Evolutionary conservation across 306 rosid genomes (phyloP).

Genomic region (Casuarina equisetifolia): DNA sequence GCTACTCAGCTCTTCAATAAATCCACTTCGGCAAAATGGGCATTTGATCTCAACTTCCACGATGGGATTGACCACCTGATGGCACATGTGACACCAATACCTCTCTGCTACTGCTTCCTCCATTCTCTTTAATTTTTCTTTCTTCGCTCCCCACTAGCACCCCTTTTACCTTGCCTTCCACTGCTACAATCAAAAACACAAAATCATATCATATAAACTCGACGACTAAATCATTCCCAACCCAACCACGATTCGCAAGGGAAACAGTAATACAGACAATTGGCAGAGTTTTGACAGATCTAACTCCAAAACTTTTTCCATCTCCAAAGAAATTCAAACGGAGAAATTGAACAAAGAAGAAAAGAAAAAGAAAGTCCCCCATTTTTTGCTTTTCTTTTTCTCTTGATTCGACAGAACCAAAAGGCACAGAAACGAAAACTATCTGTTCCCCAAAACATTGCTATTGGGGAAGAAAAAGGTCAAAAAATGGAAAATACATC

Average conservation of each 20-base stretch:
- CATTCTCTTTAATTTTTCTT: conserved; percentile 27
- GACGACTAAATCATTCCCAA: not conserved
- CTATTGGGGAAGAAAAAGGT: not conserved
- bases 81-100: conserved; percentile 72
- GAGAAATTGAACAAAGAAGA: not conserved
- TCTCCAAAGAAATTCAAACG: not conserved
- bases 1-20: conserved; percentile 54
- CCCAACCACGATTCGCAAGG: not conserved
- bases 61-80: conserved; percentile 56
- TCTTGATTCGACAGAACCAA: too few relatives aligned
- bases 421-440: not conserved
- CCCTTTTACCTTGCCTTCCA: not conserved
- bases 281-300: not conserved
- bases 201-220: not conserved
- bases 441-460: not conserved
- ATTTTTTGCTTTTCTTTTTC: not conserved
- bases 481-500: not conserved
- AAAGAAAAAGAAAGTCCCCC: not conserved
- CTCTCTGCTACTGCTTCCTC: conserved; percentile 57
- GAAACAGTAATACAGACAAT: not conserved
- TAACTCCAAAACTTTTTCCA: not conserved
- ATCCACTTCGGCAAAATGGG: conserved; percentile 64
- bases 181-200: conserved; percentile 28
- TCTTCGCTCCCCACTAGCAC: conserved; percentile 11
- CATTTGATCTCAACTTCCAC: conserved; percentile 62